phyloP scores from a whole-genome alignment of 73 alveolate genomes.

The Symbiodinium natans region DNA sequence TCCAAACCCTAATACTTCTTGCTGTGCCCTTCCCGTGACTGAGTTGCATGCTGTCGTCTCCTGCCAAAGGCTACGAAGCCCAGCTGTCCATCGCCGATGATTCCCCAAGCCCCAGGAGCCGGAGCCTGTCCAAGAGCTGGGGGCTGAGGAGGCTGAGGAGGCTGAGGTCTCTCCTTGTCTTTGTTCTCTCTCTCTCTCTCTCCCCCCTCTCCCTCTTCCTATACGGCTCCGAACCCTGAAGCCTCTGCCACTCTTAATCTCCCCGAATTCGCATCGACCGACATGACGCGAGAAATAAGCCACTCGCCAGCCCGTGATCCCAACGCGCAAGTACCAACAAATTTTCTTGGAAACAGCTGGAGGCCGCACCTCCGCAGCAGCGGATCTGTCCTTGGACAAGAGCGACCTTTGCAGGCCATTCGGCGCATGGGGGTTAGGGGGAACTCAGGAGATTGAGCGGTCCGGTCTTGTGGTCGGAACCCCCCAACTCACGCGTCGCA shows the following conservation, averaged over 20 bases:
- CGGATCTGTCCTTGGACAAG: not conserved
- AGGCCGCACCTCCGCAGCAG: not conserved
- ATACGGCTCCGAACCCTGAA: not conserved
- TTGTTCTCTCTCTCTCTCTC: no score
- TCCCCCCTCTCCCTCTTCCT: not conserved
- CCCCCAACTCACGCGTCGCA: no score
- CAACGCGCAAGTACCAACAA: no score
- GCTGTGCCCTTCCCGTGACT: no score
- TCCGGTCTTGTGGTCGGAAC: no score
- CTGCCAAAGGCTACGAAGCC: conserved; percentile 71
- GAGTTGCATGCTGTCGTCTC: no score
- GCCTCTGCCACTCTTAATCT: not conserved
- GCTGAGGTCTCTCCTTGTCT: not conserved
- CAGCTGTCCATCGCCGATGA: conserved; percentile 49
- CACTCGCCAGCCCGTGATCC: no score
- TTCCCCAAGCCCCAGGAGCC: not conserved
- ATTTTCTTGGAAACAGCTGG: not conserved
- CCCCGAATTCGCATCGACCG: not conserved
- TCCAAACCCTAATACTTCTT: no score
- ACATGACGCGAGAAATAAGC: no score
- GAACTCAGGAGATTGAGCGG: no score
- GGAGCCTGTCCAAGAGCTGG: conserved; percentile 13
- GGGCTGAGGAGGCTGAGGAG: not conserved
- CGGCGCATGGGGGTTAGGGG: no score
- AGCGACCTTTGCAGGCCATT: not conserved